These are phyloP conservation scores for Aspergillus alliaceus DNA, from an alignment of 2,329 filamentous ascomycete genomes.

Conservation along the genomic window DNA sequence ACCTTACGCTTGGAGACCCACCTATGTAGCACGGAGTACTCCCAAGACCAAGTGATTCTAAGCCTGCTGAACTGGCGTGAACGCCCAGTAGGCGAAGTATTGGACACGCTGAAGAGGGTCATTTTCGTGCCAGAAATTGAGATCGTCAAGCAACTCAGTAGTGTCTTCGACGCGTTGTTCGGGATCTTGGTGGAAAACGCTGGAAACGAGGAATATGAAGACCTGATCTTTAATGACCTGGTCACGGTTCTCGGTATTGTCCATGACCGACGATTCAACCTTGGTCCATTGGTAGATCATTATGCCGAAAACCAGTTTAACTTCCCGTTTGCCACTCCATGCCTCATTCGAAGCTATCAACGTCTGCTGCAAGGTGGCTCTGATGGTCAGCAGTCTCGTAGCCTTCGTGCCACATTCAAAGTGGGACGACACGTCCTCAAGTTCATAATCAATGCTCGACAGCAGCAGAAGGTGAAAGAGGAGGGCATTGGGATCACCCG, in stretches of 20 bases:
- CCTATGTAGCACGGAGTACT: constrained; percentile 91
- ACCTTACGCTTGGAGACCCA: constrained; percentile 78
- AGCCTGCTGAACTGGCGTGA: constrained; percentile 86
- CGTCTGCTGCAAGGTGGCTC: constrained; percentile 79
- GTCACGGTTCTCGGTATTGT: constrained; percentile 91
- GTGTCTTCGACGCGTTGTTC: constrained; percentile 89
- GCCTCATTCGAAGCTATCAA: constrained; percentile 81
- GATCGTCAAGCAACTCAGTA: constrained; percentile 87
- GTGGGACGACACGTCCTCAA: constrained; percentile 90
- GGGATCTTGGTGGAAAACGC: constrained; percentile 86
- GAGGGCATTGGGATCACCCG: constrained; percentile 81
- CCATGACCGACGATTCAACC: constrained; percentile 88
- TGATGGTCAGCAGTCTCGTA: constrained; percentile 78
- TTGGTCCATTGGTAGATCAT: constrained; percentile 84
- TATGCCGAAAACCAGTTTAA: constrained; percentile 89
- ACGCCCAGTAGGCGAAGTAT: constrained; percentile 67
- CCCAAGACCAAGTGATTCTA: constrained; percentile 83
- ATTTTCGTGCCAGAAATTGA: constrained; percentile 96
- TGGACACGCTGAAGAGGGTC: constrained; percentile 74
- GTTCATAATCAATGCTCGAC: constrained; percentile 87
- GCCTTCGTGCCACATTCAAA: constrained; percentile 88
- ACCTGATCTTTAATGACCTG: constrained; percentile 85
- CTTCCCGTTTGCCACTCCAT: constrained; percentile 88
- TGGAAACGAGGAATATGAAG: constrained; percentile 90
- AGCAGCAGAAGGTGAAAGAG: constrained; percentile 85